Evolutionary conservation across 257 asterid genomes (phyloP), one percentile per base, ranked within the genome.

Genomic region (Solanum sejunctum): DNA sequence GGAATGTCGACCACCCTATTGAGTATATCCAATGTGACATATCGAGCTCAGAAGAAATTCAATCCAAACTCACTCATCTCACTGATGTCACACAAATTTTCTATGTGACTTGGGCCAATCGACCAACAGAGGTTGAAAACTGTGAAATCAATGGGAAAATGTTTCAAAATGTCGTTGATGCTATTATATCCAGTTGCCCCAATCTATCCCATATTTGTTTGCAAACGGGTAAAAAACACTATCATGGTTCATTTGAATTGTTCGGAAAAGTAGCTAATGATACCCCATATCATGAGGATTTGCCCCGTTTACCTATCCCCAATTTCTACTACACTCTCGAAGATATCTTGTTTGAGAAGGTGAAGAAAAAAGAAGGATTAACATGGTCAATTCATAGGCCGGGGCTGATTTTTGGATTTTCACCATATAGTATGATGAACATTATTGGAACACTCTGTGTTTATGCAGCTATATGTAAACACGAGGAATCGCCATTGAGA

Each of bases 351-450:
- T 91, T 91, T 67, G 89, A 87, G 87, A 94, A 80, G 89, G 94
- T 90, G 51, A 81, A 80, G 88, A 95, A 93, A 92, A 93, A 92
- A 88, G 96, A 90, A 56, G 97, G 93, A 23, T 80, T 96, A 69
- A 91, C 98, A 0, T 93, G 98, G 98, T 94, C 99, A 0, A 95
- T 96, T 80, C 99, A 95, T 86, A 87, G 99, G 8, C 96, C 98
- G 0, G 97, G 98, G 32, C 17, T 1, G 2, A 95, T 96, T 79
- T 92, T 95, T 45, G 98, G 98, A 23, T 96, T 95, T 85, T 96
- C 98, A 0, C 97, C 98, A 0, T 89, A 89, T 82, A 92, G 98
- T 89, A 56, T 92, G 95, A 93, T 93, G 99, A 95, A 96, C 77
- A 9, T 92, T 58, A 93, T 95, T 10, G 98, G 98, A 4, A 90